Evolutionary conservation across 2,329 filamentous ascomycete species (phyloP).

Genomic region (Sporothrix globosa): DNA sequence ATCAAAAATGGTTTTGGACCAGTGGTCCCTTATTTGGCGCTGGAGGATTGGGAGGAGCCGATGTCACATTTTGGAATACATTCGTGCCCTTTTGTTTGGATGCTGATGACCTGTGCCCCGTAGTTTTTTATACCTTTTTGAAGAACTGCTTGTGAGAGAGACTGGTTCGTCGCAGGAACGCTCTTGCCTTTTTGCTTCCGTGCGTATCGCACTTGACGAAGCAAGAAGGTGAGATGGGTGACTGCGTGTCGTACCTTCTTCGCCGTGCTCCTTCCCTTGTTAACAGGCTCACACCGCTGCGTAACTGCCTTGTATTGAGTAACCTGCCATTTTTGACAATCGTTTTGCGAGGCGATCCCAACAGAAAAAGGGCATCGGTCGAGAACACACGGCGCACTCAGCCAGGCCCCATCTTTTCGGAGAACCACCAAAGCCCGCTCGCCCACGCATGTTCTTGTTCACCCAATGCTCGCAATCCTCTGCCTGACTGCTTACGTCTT

Average conservation of each 20-base stretch:
- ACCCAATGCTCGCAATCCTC: too few relatives aligned
- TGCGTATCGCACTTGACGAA: neutral
- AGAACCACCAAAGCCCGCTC: neutral
- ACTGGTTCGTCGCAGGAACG: slow-evolving; percentile 7
- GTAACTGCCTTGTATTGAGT: slow-evolving; percentile 3
- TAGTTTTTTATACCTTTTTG: too few relatives aligned
- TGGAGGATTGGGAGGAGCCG: slow-evolving; percentile 11
- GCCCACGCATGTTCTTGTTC: slow-evolving; percentile 2
- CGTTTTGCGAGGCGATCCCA: slow-evolving; percentile 11
- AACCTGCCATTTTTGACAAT: slow-evolving; percentile 1
- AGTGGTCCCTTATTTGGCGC: slow-evolving; percentile 21
- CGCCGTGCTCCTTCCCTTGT: slow-evolving; percentile 10
- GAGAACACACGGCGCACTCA: neutral
- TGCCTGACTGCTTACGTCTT: neutral
- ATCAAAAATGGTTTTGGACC: slow-evolving; percentile 8
- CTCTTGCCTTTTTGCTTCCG: slow-evolving; percentile 17
- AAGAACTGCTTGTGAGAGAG: neutral
- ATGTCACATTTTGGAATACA: neutral
- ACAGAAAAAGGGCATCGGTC: slow-evolving; percentile 9
- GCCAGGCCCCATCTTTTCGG: slow-evolving; percentile 15
- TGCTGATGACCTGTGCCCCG: too few relatives aligned
- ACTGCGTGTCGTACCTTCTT: neutral
- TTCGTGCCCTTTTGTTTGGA: too few relatives aligned
- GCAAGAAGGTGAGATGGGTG: slow-evolving; percentile 4
- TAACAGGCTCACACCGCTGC: slow-evolving; percentile 7